Evolutionary conservation across 73 alveolate genomes (phyloP).

Genomic region (Paramecium sonneborni): DNA sequence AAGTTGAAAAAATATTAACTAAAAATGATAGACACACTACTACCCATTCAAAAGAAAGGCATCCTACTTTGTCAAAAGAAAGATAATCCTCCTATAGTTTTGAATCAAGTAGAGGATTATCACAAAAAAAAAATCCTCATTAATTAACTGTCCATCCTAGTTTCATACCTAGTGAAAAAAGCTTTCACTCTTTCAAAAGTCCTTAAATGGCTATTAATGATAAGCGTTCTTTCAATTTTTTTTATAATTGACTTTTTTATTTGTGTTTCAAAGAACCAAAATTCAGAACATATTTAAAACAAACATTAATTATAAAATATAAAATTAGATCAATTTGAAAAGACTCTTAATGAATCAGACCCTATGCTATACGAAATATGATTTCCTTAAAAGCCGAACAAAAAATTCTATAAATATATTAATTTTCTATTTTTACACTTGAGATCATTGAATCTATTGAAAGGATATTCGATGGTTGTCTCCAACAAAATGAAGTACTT

Average conservation of each 20-base stretch:
- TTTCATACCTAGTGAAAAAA: slow-evolving; percentile 42
- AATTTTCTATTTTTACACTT: background rate
- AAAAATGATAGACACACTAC: slow-evolving; percentile 41
- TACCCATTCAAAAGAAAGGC: background rate
- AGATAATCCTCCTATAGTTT: slow-evolving; percentile 53
- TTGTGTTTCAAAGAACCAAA: background rate
- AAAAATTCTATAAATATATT: background rate
- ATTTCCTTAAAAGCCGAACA: background rate
- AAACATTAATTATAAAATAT: background rate
- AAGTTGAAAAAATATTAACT: slow-evolving; percentile 16
- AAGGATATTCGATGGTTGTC: background rate
- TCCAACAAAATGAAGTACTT: background rate
- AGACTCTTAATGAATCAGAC: background rate
- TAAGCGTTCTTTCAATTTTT: slow-evolving; percentile 26
- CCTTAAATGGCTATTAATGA: slow-evolving; percentile 7
- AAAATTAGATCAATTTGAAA: background rate
- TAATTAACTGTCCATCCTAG: slow-evolving; percentile 50
- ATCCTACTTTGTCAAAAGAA: slow-evolving; percentile 36
- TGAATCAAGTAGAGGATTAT: slow-evolving; percentile 54
- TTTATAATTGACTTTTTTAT: slow-evolving; percentile 37
- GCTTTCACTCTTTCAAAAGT: slow-evolving; percentile 28
- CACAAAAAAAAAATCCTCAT: slow-evolving; percentile 26
- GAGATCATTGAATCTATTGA: background rate
- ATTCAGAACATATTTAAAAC: background rate
- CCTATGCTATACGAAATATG: background rate